Conservation (phyloP, 139 green algal species). For the Ulvella scutata region DNA sequence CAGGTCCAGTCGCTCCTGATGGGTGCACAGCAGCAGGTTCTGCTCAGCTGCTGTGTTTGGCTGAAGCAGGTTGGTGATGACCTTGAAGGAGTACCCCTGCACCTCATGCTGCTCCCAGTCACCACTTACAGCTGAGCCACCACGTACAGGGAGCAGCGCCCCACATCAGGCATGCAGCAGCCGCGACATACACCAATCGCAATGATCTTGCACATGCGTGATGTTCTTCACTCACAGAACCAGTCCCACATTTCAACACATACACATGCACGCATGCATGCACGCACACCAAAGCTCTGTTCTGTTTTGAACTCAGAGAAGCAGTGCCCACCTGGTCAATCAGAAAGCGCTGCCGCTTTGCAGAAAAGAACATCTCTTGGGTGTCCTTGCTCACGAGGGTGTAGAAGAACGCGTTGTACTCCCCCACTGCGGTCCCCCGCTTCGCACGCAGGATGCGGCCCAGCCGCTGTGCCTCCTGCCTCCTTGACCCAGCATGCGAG, state of each 20-base stretch:
- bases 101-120: too few relatives aligned
- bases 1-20: not conserved
- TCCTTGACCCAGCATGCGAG: slow-evolving; percentile 74
- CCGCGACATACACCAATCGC: too few relatives aligned
- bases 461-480: slow-evolving; percentile 93
- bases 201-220: too few relatives aligned
- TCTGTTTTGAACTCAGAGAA: too few relatives aligned
- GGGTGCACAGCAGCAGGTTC: not conserved
- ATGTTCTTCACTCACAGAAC: too few relatives aligned
- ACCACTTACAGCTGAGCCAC: too few relatives aligned
- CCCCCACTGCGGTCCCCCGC: slow-evolving; percentile 25
- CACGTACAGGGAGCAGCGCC: too few relatives aligned
- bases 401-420: slow-evolving; percentile 99
- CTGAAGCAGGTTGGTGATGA: not conserved
- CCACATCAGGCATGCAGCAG: too few relatives aligned
- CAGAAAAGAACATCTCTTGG: slow-evolving; percentile 93
- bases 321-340: slow-evolving; percentile 71
- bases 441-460: slow-evolving; percentile 94
- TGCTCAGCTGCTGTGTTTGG: not conserved
- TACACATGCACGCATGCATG: too few relatives aligned
- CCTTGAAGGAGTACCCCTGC: slow-evolving; percentile 1
- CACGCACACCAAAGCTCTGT: too few relatives aligned
- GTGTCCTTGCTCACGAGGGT: slow-evolving; percentile 94
- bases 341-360: slow-evolving; percentile 97
- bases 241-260: too few relatives aligned